phyloP scores from a whole-genome alignment of 2,329 filamentous ascomycete species.

The Leptographium flavum region DNA sequence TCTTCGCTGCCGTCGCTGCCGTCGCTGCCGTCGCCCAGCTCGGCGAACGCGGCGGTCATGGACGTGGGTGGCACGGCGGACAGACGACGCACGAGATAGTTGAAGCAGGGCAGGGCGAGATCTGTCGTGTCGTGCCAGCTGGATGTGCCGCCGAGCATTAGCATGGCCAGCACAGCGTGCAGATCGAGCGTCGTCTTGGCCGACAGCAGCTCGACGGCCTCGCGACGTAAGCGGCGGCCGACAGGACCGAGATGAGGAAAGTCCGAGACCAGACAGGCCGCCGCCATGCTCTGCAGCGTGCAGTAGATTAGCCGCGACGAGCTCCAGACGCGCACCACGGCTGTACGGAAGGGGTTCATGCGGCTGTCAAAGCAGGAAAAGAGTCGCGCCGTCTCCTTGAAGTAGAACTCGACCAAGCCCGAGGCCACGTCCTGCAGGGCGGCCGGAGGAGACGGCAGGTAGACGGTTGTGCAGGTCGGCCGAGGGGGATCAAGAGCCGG shows the following conservation, averaged over 20 bases:
- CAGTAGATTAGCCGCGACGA: constrained; percentile 37
- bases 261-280: constrained; percentile 37
- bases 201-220: constrained; percentile 35
- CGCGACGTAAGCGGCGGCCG: constrained; percentile 34
- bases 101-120: constrained; percentile 36
- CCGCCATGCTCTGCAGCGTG: constrained; percentile 43
- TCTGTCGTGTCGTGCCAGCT: constrained; percentile 40
- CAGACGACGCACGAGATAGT: constrained; percentile 26
- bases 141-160: constrained; percentile 38
- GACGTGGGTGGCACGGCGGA: constrained; percentile 10
- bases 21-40: background rate
- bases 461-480: background rate
- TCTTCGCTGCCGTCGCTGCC: too few relatives aligned
- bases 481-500: background rate
- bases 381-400: constrained; percentile 38
- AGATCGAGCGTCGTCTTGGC: constrained; percentile 30
- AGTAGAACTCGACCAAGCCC: constrained; percentile 42
- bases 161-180: constrained; percentile 32
- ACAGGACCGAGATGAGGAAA: constrained; percentile 36
- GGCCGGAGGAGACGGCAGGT: constrained; percentile 13
- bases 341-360: constrained; percentile 39
- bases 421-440: constrained; percentile 30
- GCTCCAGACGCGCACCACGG: constrained; percentile 23
- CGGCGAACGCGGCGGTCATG: constrained; percentile 4
- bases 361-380: constrained; percentile 42